Percentiles rank a stretch among this genome's conserved stretches.
Conservation (phyloP, 2,329 filamentous ascomycete genomes). For the Epichloe uncinata region DNA sequence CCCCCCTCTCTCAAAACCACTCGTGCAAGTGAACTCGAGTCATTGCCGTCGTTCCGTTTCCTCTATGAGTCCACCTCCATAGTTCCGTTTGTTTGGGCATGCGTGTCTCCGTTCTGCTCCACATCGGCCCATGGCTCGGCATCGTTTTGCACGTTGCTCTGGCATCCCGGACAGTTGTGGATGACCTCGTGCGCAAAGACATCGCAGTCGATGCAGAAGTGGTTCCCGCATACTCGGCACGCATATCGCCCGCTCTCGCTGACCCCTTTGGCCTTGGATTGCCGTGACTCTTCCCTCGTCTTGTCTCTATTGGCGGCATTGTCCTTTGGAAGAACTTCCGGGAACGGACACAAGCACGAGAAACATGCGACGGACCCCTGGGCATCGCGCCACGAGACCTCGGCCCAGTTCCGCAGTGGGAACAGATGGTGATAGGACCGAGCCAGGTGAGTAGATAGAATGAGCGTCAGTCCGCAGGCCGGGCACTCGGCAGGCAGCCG, state of each 20-base stretch:
- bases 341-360: conserved; percentile 65
- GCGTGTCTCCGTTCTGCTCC: conserved; percentile 18
- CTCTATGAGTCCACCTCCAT: conserved; percentile 28
- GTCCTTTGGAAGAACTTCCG: conserved; percentile 27
- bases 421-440: conserved; percentile 91
- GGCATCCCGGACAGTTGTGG: conserved; percentile 92
- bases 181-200: conserved; percentile 88
- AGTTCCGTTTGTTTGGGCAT: conserved; percentile 21
- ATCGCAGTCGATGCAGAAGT: conserved; percentile 98
- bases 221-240: conserved; percentile 72
- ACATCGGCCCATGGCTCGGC: conserved; percentile 16
- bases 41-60: neutral
- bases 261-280: conserved; percentile 42
- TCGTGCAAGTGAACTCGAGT: no score
- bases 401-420: conserved; percentile 78
- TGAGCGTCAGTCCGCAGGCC: conserved; percentile 79
- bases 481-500: conserved; percentile 82
- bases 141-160: conserved; percentile 27
- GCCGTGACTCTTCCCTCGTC: conserved; percentile 12
- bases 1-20: no score
- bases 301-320: conserved; percentile 9
- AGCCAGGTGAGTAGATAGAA: conserved; percentile 84
- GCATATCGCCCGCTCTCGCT: conserved; percentile 82
- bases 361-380: conserved; percentile 52
- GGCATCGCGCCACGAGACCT: conserved; percentile 73